Percentiles rank a stretch among this genome's conserved stretches.
Conservation (phyloP, 192 early-diverging fungal genomes). For the Rhizoclosmatium globosum region DNA sequence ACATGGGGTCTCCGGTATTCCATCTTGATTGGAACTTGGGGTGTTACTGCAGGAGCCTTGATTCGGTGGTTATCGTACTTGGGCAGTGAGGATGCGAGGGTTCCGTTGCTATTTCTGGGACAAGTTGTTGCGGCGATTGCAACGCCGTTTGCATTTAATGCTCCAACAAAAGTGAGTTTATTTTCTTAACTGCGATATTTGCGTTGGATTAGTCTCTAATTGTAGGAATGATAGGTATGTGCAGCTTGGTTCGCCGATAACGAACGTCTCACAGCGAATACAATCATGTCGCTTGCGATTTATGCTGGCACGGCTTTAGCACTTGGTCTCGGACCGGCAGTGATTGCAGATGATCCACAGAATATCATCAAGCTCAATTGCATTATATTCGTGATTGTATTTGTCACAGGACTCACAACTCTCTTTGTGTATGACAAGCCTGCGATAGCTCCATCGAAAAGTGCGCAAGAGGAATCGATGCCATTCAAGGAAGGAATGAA, state of each 20-base stretch:
- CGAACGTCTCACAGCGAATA: constrained; percentile 44
- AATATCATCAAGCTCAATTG: constrained; percentile 23
- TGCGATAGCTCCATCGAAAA: constrained; percentile 10
- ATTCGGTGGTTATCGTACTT: constrained; percentile 16
- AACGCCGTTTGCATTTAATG: constrained; percentile 32
- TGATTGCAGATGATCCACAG: constrained; percentile 14
- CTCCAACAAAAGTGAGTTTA: neutral
- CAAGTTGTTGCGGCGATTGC: constrained; percentile 18
- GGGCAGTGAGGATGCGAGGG: neutral
- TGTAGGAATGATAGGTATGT: constrained; percentile 6
- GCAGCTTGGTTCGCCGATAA: constrained; percentile 41
- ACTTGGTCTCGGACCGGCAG: constrained; percentile 17
- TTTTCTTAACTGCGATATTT: neutral
- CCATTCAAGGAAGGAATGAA: constrained; percentile 37
- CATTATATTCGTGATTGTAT: constrained; percentile 8
- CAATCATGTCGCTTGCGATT: constrained; percentile 33
- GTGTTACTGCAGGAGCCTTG: constrained; percentile 4
- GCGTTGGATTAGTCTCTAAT: neutral
- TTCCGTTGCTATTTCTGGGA: constrained; percentile 20
- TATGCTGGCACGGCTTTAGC: constrained; percentile 24
- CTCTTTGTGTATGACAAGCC: constrained; percentile 26
- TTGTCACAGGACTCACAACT: constrained; percentile 14
- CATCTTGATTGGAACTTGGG: constrained; percentile 25
- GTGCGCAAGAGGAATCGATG: constrained; percentile 16
- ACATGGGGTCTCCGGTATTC: constrained; percentile 12